Conservation (phyloP, 495 filamentous ascomycete genomes). For the Annulohypoxylon moriforme region DNA sequence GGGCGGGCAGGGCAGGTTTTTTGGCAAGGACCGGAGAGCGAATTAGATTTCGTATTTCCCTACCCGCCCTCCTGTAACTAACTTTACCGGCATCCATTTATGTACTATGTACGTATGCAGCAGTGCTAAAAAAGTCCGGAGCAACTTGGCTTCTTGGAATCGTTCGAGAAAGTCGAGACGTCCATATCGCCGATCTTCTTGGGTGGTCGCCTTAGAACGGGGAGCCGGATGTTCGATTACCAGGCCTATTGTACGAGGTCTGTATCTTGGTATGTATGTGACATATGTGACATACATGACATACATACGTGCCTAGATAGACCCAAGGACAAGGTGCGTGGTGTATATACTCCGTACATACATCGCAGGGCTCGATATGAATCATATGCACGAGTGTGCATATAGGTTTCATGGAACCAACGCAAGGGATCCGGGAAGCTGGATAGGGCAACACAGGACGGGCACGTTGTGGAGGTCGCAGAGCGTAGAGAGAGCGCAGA, state of each 20-base stretch:
- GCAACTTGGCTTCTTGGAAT: constrained; percentile 1
- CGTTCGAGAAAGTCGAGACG: constrained; percentile 13
- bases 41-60: constrained; percentile 23
- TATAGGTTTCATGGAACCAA: constrained; percentile 39
- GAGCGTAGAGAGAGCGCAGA: neutral
- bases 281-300: constrained; percentile 5
- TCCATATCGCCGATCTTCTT: neutral
- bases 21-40: constrained; percentile 22
- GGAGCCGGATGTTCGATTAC: neutral
- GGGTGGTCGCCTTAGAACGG: neutral
- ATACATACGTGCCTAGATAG: constrained; percentile 2
- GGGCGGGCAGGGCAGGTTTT: neutral
- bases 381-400: constrained; percentile 27
- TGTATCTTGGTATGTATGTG: neutral
- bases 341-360: neutral
- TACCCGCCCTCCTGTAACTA: neutral
- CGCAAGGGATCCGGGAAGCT: constrained; percentile 41
- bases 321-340: neutral
- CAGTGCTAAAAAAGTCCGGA: neutral
- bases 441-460: constrained; percentile 42
- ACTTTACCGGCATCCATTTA: neutral
- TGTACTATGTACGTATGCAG: constrained; percentile 2
- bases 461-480: constrained; percentile 33
- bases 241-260: neutral
- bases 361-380: constrained; percentile 25